Base-by-base conservation (phyloP, 2,329 filamentous ascomycete species). In the Coniochaeta sp. region DNA sequence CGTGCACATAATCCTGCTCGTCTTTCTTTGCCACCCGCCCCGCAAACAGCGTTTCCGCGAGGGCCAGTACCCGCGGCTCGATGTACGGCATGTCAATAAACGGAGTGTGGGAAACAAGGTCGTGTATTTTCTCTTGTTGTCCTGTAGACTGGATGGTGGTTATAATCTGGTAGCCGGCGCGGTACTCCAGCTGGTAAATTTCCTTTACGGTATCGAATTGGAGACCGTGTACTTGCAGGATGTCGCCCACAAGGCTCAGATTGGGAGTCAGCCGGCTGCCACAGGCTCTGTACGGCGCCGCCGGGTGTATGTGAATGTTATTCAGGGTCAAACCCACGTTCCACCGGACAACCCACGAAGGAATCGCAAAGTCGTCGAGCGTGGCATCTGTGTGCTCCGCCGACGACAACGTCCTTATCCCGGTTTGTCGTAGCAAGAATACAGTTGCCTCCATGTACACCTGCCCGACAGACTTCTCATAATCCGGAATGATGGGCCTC, bases 311-410 rank as follows among this genome's bases (percentile, higher is more conserved):
- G 24, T 48, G 38, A 4, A 42, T 42, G 38, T 48, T 48, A 14
- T 31, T 20, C 14, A 30, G 8, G n/a, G 7, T 28, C 10, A 28
- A 48, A 4, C 28, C 45, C 2, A 31, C 26, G 26, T 31, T 31
- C 45, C 45, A 48, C 8, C 45, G 45, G 9, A 48, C 26, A n/a
- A 48, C 45, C 45, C 45, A 48, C 3, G 45, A 48, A 10, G 45
- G 45, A 48, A 22, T 48, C 3, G 9, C n/a, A 18, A 31, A 20
- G 45, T 48, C 45, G 4, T 24, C n/a, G 3, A 31, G 45, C 16
- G 45, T 28, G 8, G 24, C 26, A 5, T 18, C 28, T 20, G 20
- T 30, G 30, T 48, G 45, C 45, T 31, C 28, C 13, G 26, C 45
- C 2, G 45, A 48, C 5, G 20, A 30, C 7, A 48, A 26, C n/a